Evolutionary conservation across 2,329 filamentous ascomycete genomes (phyloP).

Genomic region (Basipetospora chlamydospora): DNA sequence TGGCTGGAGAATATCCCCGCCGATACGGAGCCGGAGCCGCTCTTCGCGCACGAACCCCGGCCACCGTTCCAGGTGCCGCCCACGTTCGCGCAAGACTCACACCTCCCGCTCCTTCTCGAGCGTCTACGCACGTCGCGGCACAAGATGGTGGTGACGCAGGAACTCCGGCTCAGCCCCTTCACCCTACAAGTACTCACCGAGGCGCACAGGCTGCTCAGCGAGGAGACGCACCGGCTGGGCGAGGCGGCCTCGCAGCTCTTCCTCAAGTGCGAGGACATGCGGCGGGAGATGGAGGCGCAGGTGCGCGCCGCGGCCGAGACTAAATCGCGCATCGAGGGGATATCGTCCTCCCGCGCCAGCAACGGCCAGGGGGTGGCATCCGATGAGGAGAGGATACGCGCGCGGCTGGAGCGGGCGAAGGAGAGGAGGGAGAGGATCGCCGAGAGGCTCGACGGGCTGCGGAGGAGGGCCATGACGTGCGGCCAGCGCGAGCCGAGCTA

Average conservation of each 20-base stretch:
- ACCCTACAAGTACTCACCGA: constrained; percentile 59
- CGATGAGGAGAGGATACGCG: constrained; percentile 33
- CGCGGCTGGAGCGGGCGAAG: constrained; percentile 37
- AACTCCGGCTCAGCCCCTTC: constrained; percentile 54
- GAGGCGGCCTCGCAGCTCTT: constrained; percentile 60
- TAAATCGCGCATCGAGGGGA: constrained; percentile 49
- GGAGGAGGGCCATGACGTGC: constrained; percentile 26
- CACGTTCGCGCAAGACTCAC: constrained; percentile 41
- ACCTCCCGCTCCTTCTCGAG: constrained; percentile 40
- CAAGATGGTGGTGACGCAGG: constrained; percentile 47
- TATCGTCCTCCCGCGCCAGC: constrained; percentile 32
- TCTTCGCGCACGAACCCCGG: constrained; percentile 46
- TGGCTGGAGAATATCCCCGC: not conserved
- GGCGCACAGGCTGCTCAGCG: constrained; percentile 54
- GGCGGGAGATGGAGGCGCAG: constrained; percentile 53
- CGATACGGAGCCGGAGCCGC: constrained; percentile 13
- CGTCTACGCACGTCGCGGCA: constrained; percentile 43
- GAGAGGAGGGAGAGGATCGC: constrained; percentile 41
- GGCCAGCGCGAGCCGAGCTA: constrained; percentile 26
- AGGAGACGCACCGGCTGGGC: constrained; percentile 55
- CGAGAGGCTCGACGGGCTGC: constrained; percentile 44
- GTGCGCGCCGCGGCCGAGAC: constrained; percentile 51
- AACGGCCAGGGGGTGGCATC: constrained; percentile 39
- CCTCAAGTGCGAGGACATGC: constrained; percentile 52
- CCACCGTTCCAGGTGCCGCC: constrained; percentile 51